Evolutionary conservation across 192 early-diverging fungal genomes (phyloP).

Genomic region (Coemansia javaensis): DNA sequence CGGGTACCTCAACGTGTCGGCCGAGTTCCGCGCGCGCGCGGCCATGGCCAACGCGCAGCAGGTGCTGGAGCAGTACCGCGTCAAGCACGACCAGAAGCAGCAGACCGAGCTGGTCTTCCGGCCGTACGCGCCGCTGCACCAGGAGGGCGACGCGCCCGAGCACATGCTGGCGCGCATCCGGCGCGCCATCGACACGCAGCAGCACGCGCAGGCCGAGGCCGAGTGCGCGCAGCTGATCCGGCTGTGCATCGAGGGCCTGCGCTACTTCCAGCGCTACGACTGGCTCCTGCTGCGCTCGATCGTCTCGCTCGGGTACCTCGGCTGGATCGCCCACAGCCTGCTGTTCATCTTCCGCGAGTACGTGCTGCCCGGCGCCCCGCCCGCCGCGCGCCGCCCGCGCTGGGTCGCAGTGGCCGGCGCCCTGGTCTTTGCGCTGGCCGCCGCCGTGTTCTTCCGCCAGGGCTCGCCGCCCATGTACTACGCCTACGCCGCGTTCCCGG

Average conservation of each 20-base stretch:
- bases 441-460: constrained; percentile 65
- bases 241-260: constrained; percentile 74
- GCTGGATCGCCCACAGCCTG: constrained; percentile 85
- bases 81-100: constrained; percentile 80
- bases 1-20: constrained; percentile 64
- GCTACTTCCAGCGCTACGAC: constrained; percentile 96
- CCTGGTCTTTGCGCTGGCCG: constrained; percentile 44
- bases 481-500: constrained; percentile 77
- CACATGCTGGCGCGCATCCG: constrained; percentile 56
- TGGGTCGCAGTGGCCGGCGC: constrained; percentile 38
- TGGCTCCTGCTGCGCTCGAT: constrained; percentile 87
- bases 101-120: constrained; percentile 74
- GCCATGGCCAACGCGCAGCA: constrained; percentile 77
- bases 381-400: constrained; percentile 7
- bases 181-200: constrained; percentile 53
- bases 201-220: constrained; percentile 64
- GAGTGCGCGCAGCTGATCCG: constrained; percentile 60
- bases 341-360: constrained; percentile 72
- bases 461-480: constrained; percentile 83
- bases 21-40: constrained; percentile 70
- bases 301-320: constrained; percentile 79
- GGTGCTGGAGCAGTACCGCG: constrained; percentile 79
- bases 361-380: constrained; percentile 21
- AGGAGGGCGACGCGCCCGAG: constrained; percentile 50
- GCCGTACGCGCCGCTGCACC: constrained; percentile 65